Percentiles rank a stretch among this genome's conserved stretches.
These are phyloP conservation scores for Heliocybe sulcata DNA, from an alignment of 1,284 basidiomycete species.

Conservation along the genomic window DNA sequence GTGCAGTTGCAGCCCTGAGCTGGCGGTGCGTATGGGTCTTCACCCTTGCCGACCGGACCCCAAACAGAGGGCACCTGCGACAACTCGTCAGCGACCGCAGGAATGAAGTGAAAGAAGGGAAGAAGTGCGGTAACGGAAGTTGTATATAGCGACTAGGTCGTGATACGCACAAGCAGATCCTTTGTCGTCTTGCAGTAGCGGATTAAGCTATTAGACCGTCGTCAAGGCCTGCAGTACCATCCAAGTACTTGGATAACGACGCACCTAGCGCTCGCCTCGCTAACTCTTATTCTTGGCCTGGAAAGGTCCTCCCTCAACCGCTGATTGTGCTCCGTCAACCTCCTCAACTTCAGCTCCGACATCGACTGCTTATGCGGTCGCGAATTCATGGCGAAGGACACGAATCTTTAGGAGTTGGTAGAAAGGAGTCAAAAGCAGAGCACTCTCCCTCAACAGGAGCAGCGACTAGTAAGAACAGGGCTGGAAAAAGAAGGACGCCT, in stretches of 20 bases:
- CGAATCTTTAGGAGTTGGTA: neutral
- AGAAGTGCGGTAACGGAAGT: neutral
- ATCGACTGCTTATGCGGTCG: constrained; percentile 57
- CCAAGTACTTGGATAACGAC: constrained; percentile 10
- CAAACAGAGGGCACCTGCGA: constrained; percentile 80
- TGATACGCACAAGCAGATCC: constrained; percentile 72
- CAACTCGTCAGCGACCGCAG: neutral
- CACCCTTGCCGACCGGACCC: constrained; percentile 83
- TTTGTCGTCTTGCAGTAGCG: constrained; percentile 87
- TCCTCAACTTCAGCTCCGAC: constrained; percentile 79
- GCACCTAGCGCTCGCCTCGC: constrained; percentile 69
- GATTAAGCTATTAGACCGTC: constrained; percentile 57
- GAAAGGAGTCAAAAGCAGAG: neutral
- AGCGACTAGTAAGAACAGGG: neutral
- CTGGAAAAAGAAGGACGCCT: neutral
- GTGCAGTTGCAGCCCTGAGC: constrained; percentile 60
- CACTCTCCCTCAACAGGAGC: neutral
- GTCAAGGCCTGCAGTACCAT: neutral
- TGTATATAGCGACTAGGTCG: neutral
- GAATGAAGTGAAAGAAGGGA: neutral
- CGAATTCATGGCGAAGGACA: constrained; percentile 32
- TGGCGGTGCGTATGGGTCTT: constrained; percentile 84
- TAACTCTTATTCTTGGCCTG: constrained; percentile 66
- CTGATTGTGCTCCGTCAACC: constrained; percentile 76
- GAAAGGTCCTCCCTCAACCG: constrained; percentile 71